A percentile compares a stretch with the other conserved stretches of the same genome.
phyloP scores from a whole-genome alignment of 176 grass and related monocot species.

The Tuctoria greenei region DNA sequence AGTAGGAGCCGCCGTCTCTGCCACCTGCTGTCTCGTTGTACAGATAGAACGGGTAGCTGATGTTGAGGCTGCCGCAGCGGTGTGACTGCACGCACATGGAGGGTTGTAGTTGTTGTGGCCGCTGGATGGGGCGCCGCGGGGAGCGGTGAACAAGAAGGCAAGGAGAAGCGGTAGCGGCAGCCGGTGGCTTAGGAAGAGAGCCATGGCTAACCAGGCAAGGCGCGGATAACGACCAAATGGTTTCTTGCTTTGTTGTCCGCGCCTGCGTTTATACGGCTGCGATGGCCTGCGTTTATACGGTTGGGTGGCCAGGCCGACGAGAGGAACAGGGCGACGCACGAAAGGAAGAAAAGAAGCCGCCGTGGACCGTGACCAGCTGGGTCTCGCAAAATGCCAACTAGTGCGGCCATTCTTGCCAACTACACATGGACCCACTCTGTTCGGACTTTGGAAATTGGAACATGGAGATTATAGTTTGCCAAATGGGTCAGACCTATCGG shows the following conservation, averaged over 20 bases:
- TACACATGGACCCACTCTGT: not conserved
- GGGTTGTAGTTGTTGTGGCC: not conserved
- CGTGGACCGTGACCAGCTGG: not conserved
- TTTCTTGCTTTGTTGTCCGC: not conserved
- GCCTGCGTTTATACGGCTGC: not conserved
- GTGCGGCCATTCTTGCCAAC: not conserved
- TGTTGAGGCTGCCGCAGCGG: not conserved
- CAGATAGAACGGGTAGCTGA: conserved; percentile 40
- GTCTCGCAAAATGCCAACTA: not conserved
- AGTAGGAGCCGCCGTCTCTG: not conserved
- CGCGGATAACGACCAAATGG: too few species aligned
- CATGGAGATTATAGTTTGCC: too few species aligned
- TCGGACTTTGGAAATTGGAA: not conserved
- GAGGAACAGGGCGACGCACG: too few species aligned
- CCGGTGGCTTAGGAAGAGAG: not conserved
- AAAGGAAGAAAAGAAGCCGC: not conserved
- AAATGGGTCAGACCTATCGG: too few species aligned
- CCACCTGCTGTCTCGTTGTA: accelerated
- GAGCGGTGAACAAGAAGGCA: not conserved
- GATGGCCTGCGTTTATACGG: conserved; percentile 6
- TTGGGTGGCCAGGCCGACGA: not conserved
- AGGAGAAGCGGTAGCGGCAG: not conserved
- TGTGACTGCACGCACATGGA: not conserved
- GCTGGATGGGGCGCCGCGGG: not conserved
- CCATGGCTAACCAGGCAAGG: not conserved